Evolutionary conservation across 1,139 yeast species (phyloP), one percentile per base, ranked within the genome.

Genomic region (Saccharomyces hybrid): DNA sequence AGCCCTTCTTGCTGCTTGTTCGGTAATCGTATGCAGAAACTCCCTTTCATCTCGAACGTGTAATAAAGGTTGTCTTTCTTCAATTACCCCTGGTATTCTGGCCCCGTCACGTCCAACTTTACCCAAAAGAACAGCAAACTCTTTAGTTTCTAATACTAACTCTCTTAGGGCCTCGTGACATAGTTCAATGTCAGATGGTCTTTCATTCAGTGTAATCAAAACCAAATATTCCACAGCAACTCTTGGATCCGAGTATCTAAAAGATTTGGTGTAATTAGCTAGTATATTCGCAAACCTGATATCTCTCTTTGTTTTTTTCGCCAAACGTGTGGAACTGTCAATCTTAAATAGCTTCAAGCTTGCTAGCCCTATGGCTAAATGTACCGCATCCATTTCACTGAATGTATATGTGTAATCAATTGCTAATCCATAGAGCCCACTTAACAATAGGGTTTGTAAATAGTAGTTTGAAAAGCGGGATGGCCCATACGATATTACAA

Each of bases 371-470:
- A 93, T 86, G 1, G 96, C 89, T 61, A 90, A 78, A 72, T 95
- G 98, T n/a, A 90, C 95, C 1, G 96, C 88, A 67, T 89, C 97
- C 55, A 88, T 81, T 67, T 88, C 96, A 67, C 82, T 85, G 48
- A 81, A 75, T 48, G 77, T 73, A 61, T 85, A 85, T 14, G 87
- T 75, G 67, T 86, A 83, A 59, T 84, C 84, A 16, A 89, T 81
- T 0, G 97, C 97, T 57, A 81, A 77, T 64, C 90, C 97, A 68
- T 84, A 91, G 52, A 88, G 77, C 0, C 98, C 98, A 57, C 83
- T 77, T 63, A 90, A 75, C 11, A 89, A 69, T 61, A 91, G 76
- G 1, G 88, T 80, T 64, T 88, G 93, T 63, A 89, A 80, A 69
- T 88, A 93, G 60, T 81, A 81, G 30, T 84, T 79, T 56, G 85